These are phyloP conservation scores for Ilex aquifolium DNA, from an alignment of 257 asterid genomes.

Conservation along the genomic window DNA sequence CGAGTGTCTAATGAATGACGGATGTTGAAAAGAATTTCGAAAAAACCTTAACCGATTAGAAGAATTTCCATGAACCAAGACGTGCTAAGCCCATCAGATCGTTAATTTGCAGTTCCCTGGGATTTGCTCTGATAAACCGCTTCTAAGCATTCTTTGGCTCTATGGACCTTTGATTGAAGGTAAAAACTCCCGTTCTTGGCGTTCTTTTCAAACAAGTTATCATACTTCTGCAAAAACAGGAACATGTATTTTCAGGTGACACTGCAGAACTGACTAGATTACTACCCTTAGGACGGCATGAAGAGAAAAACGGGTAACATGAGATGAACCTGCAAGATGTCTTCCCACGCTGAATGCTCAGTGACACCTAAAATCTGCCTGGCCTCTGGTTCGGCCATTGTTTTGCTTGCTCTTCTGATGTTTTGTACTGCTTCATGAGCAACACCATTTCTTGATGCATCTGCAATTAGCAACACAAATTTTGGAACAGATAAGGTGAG, in stretches of 20 bases:
- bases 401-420: conserved; percentile 43
- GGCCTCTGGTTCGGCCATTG: conserved; percentile 70
- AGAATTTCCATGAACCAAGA: no score
- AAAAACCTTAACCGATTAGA: no score
- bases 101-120: conserved; percentile 10
- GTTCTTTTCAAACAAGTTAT: conserved; percentile 37
- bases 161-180: conserved; percentile 48
- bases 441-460: conserved; percentile 68
- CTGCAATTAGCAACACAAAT: conserved; percentile 18
- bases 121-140: conserved; percentile 21
- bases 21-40: no score
- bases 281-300: neutral
- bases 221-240: conserved; percentile 31
- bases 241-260: neutral
- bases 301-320: neutral
- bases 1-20: no score
- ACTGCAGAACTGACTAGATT: neutral
- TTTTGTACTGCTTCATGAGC: conserved; percentile 69
- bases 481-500: neutral
- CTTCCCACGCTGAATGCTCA: conserved; percentile 72
- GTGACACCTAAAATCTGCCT: conserved; percentile 71
- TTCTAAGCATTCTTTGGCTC: conserved; percentile 46
- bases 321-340: conserved; percentile 42
- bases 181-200: conserved; percentile 44
- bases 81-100: no score